A percentile compares a stretch with the other conserved stretches of the same genome.
Evolutionary conservation across 2,329 filamentous ascomycete genomes (phyloP).

Genomic region (Fusarium torreyae): DNA sequence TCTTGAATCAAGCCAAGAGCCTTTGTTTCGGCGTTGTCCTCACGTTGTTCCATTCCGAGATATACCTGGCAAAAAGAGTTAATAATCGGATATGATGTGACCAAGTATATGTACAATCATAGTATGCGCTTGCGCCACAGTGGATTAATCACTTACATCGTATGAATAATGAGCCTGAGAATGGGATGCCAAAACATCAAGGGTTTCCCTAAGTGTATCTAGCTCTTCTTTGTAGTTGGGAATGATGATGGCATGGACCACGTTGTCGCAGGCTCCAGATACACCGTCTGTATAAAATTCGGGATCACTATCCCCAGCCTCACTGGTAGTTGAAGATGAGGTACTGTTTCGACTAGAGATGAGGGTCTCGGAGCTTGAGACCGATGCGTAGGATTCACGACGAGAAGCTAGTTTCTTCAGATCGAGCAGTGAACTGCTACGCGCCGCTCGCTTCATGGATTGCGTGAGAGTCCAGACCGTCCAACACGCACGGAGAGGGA

Average conservation of each 20-base stretch:
- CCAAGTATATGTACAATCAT: neutral
- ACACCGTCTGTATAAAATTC: conserved; percentile 64
- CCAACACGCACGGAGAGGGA: conserved; percentile 74
- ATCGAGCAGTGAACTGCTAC: conserved; percentile 62
- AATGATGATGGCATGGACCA: conserved; percentile 78
- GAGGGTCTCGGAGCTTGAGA: conserved; percentile 70
- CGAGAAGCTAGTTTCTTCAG: conserved; percentile 64
- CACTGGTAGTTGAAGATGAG: conserved; percentile 65
- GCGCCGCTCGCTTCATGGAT: conserved; percentile 63
- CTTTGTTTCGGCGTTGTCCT: conserved; percentile 72
- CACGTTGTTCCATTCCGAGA: conserved; percentile 80
- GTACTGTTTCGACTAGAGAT: conserved; percentile 60
- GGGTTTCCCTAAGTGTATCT: conserved; percentile 76
- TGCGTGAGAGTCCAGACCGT: conserved; percentile 71
- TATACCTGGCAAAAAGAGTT: conserved; percentile 68
- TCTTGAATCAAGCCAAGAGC: conserved; percentile 73
- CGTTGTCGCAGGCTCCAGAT: conserved; percentile 57
- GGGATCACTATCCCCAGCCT: conserved; percentile 66
- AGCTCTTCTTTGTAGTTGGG: conserved; percentile 83
- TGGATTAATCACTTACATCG: conserved; percentile 70
- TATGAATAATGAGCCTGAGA: conserved; percentile 74
- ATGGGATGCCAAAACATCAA: conserved; percentile 78
- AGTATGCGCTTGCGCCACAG: too few species aligned
- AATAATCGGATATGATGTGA: neutral
- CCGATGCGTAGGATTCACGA: conserved; percentile 68